Conservation (phyloP, 116 monocot genomes). For the Papilionanthe hybrid region DNA sequence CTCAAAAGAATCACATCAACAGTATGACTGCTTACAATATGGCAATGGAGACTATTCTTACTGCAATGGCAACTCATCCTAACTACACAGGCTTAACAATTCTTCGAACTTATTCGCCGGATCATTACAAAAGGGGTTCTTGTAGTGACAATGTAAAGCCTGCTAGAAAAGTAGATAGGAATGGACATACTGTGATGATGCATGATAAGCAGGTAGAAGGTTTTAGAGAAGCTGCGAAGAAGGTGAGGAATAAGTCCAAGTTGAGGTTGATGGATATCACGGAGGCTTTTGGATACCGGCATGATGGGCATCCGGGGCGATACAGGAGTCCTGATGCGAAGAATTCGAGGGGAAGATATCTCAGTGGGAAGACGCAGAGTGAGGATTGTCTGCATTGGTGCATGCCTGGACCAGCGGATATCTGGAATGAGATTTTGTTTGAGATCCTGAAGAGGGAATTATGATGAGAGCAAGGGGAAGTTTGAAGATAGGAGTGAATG, state of each 20-base stretch:
- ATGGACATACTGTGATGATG: slow-evolving; percentile 24
- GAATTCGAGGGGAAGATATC: background rate
- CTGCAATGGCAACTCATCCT: slow-evolving; percentile 22
- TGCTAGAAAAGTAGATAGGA: slow-evolving; percentile 7
- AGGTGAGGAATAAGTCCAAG: slow-evolving; percentile 7
- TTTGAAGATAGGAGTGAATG: background rate
- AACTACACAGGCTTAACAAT: slow-evolving; percentile 34
- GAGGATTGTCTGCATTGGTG: slow-evolving; percentile 25
- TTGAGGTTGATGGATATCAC: slow-evolving; percentile 40
- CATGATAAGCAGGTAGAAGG: slow-evolving; percentile 23
- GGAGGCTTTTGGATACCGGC: slow-evolving; percentile 14
- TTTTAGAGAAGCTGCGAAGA: slow-evolving; percentile 18
- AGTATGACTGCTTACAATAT: slow-evolving; percentile 23
- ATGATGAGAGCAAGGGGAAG: background rate
- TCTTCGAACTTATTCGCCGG: slow-evolving; percentile 33
- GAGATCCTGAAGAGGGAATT: slow-evolving; percentile 11
- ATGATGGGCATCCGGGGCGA: slow-evolving; percentile 20
- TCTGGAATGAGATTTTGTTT: slow-evolving; percentile 23
- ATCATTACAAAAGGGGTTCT: slow-evolving; percentile 34
- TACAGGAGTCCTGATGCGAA: background rate
- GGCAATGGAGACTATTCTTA: slow-evolving; percentile 22
- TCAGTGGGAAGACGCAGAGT: background rate
- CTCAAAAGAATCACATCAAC: slow-evolving; percentile 16
- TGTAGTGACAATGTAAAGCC: slow-evolving; percentile 29
- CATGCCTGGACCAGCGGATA: slow-evolving; percentile 18